Conservation (phyloP, 306 rosid genomes). For the Glycine soja region DNA sequence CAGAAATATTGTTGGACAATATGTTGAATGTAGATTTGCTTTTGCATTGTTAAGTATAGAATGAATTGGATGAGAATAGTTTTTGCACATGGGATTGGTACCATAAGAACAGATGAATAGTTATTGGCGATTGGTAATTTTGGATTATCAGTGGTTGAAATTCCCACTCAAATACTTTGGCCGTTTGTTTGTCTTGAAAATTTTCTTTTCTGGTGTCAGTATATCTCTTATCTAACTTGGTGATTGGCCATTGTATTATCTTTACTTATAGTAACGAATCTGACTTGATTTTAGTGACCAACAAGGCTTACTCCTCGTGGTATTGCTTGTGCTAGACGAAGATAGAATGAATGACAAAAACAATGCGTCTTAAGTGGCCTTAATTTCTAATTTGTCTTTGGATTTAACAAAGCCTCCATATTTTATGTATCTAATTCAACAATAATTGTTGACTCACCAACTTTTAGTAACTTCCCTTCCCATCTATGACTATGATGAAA, state of each 20-base stretch:
- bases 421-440: no score
- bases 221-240: not conserved
- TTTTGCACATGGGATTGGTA: conserved; percentile 35
- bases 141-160: conserved; percentile 13
- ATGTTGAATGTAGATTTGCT: conserved; percentile 31
- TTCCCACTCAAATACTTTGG: not conserved
- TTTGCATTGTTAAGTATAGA: conserved; percentile 1
- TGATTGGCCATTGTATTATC: no score
- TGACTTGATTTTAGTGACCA: not conserved
- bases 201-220: not conserved
- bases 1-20: conserved; percentile 24
- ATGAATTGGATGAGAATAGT: conserved; percentile 28
- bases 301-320: no score
- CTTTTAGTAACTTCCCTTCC: no score
- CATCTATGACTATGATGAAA: no score
- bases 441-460: no score
- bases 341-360: no score
- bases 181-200: not conserved
- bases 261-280: not conserved
- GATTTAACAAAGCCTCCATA: no score
- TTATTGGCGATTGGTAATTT: not conserved
- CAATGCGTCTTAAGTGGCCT: no score
- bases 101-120: conserved; percentile 1
- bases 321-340: no score
- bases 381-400: no score